phyloP scores from a whole-genome alignment of 805 yeast genomes.

The Ogataea ramenticola region DNA sequence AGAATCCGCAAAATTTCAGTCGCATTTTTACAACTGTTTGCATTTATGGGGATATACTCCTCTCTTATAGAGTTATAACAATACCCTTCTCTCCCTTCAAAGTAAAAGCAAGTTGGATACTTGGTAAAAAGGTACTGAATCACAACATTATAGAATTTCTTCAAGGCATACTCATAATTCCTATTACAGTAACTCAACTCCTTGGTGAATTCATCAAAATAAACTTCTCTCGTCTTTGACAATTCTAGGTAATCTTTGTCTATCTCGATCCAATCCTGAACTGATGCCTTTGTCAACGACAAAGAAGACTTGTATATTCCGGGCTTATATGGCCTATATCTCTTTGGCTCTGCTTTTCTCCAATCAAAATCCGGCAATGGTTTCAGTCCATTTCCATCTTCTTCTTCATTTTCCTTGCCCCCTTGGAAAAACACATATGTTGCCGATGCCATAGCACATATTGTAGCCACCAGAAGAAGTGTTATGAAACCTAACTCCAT shows the following conservation, averaged over 20 bases:
- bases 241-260: slow-evolving; percentile 45
- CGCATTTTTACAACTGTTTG: neutral
- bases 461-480: too few species aligned
- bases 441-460: too few species aligned
- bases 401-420: neutral
- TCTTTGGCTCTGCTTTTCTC: slow-evolving; percentile 32
- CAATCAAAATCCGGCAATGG: slow-evolving; percentile 28
- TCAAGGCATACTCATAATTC: slow-evolving; percentile 26
- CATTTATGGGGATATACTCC: neutral
- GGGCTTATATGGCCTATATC: slow-evolving; percentile 50
- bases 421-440: neutral
- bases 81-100: neutral
- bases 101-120: slow-evolving; percentile 1
- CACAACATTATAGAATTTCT: slow-evolving; percentile 40
- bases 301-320: slow-evolving; percentile 38
- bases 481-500: too few species aligned
- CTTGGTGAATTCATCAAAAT: slow-evolving; percentile 22
- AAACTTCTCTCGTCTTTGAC: slow-evolving; percentile 28
- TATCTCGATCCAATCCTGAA: slow-evolving; percentile 51
- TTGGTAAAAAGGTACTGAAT: slow-evolving; percentile 11
- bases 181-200: slow-evolving; percentile 27
- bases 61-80: neutral
- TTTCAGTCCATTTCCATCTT: neutral
- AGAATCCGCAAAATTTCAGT: slow-evolving; percentile 14
- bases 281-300: slow-evolving; percentile 34